Evolutionary conservation across 2,329 filamentous ascomycete species (phyloP).

Genomic region (Phaeophleospora eucalypticola): DNA sequence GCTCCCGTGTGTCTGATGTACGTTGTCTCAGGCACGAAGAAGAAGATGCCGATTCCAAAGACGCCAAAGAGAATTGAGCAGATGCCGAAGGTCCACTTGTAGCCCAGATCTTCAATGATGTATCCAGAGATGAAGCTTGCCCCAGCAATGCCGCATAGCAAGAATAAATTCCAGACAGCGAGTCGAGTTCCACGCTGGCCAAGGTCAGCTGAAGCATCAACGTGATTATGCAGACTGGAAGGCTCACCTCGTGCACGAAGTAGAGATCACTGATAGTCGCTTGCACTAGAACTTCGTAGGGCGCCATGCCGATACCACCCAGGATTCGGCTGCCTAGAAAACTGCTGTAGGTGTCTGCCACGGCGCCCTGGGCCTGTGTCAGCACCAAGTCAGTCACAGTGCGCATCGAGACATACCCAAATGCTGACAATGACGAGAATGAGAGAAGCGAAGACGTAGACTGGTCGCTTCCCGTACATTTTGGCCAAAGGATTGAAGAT

Average conservation of each 20-base stretch:
- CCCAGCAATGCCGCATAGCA: slow-evolving; percentile 38
- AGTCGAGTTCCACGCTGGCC: slow-evolving; percentile 34
- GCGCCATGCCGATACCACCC: slow-evolving; percentile 48
- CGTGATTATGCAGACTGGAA: neutral
- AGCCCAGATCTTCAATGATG: slow-evolving; percentile 40
- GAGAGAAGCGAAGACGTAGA: slow-evolving; percentile 45
- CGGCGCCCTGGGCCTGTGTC: slow-evolving; percentile 30
- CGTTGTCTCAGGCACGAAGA: slow-evolving; percentile 32
- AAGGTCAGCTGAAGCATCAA: neutral
- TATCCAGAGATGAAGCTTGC: slow-evolving; percentile 38
- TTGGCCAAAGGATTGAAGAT: slow-evolving; percentile 50
- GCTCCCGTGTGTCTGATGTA: slow-evolving; percentile 19
- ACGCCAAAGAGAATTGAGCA: slow-evolving; percentile 37
- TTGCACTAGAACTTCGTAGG: slow-evolving; percentile 51
- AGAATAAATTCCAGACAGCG: slow-evolving; percentile 39
- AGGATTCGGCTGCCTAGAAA: slow-evolving; percentile 48
- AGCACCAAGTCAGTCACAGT: neutral
- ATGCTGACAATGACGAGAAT: slow-evolving; percentile 47
- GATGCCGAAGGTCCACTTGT: slow-evolving; percentile 40
- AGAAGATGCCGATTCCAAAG: slow-evolving; percentile 28
- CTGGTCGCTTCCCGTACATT: slow-evolving; percentile 48
- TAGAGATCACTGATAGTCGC: slow-evolving; percentile 44
- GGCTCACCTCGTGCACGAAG: slow-evolving; percentile 36
- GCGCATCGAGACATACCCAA: slow-evolving; percentile 31
- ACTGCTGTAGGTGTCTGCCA: slow-evolving; percentile 41